phyloP scores from a whole-genome alignment of 192 early-diverging fungal species.

The Kappamyces sp. region DNA sequence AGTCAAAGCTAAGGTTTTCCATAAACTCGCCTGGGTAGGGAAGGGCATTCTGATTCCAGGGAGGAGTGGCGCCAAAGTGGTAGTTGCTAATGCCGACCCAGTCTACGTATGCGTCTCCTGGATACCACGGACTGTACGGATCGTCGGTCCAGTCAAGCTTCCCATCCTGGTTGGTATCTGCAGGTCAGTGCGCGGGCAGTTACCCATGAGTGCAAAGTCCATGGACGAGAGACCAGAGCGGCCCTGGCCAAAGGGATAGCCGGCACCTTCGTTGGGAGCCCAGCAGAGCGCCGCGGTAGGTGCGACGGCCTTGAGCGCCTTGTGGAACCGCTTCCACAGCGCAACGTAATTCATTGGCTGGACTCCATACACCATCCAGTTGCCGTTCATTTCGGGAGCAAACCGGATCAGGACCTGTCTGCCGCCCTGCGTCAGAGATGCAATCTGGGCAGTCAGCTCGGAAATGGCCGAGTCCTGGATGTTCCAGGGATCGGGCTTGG shows the following conservation, averaged over 20 bases:
- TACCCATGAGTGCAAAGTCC: neutral
- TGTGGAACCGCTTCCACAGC: conserved; percentile 25
- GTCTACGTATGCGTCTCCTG: conserved; percentile 39
- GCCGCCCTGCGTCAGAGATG: conserved; percentile 17
- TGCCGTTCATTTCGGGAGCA: conserved; percentile 44
- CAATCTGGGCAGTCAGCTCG: conserved; percentile 24
- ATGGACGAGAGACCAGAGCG: conserved; percentile 5
- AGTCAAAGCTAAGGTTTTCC: conserved; percentile 18
- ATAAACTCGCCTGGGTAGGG: conserved; percentile 10
- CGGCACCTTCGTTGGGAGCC: conserved; percentile 32
- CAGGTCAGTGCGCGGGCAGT: conserved; percentile 15
- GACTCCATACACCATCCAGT: conserved; percentile 22
- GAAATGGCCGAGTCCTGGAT: conserved; percentile 20
- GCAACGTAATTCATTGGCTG: conserved; percentile 20
- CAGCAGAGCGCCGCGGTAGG: conserved; percentile 29
- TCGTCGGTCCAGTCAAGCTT: conserved; percentile 32
- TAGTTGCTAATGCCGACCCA: conserved; percentile 42
- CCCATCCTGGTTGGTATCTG: conserved; percentile 47
- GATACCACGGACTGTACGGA: conserved; percentile 45
- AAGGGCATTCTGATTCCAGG: conserved; percentile 5
- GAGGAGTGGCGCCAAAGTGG: conserved; percentile 18
- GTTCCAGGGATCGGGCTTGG: conserved; percentile 9
- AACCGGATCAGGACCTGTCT: conserved; percentile 36
- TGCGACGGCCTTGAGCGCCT: conserved; percentile 19
- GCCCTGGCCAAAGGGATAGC: conserved; percentile 24